Base-by-base conservation (phyloP, 2,329 filamentous ascomycete genomes). In the Fusarium verticillioides region DNA sequence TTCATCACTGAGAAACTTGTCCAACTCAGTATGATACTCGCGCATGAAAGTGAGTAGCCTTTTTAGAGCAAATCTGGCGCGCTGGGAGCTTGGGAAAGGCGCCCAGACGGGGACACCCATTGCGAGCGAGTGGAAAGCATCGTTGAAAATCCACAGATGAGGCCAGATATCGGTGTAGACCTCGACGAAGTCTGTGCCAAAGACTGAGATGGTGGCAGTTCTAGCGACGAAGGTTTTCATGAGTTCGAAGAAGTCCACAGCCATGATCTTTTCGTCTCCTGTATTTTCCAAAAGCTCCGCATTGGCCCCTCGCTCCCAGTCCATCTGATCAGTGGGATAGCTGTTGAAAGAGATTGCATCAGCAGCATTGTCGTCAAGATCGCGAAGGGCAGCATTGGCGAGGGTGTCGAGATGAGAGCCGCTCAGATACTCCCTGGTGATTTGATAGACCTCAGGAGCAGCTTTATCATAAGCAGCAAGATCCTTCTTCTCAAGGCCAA, bases 141-240 rank as follows among this genome's bases (percentile, higher is more conserved):
- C 75, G 60, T 84, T 82, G 44, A 83, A 82, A 13, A 72, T 66
- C 83, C 83, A 85, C 42, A 85, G 67, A 18, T 79, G 72, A 39
- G 80, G 70, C 78, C 81, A 83, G 26, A 84, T 79, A 1, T 83
- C 79, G 6, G 81, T 79, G 19, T 82, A 84, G 69, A 84, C 83
- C 34, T 83, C 79, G 49, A 83, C 78, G 73, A 85, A 83, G 64
- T 84, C 81, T 7, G 80, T 81, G n/a, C 84, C 84, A 52, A 84
- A 81, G 9, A 84, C 74, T 4, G 81, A 78, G 7, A 77, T 70
- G 18, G 78, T 83, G 13, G 81, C 79, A 5, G 82, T 80, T 26
- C 75, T 77, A 32, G 81, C 80, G 13, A 83, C 76, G 63, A 83
- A 84, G 63, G 81, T 81, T 19, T 79, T 81, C 7, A 79, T 73